phyloP scores from a whole-genome alignment of 345 rosid genomes.

The Erysimum cheiranthoides region DNA sequence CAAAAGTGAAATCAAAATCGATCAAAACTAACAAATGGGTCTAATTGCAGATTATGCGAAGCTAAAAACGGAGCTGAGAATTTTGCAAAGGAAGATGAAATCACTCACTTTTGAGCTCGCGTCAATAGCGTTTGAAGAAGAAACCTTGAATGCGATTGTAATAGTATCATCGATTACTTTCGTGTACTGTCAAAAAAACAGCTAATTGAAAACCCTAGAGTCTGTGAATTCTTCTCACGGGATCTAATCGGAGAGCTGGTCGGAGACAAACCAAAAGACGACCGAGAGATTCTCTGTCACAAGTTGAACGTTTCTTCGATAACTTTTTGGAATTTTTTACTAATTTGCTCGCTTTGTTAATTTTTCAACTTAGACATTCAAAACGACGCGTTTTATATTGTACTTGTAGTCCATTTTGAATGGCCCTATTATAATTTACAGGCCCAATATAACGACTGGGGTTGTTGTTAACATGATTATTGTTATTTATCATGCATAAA shows the following conservation, averaged over 20 bases:
- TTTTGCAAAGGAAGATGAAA: not conserved
- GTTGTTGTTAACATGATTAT: too few species aligned
- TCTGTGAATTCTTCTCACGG: not conserved
- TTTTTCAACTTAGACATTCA: not conserved
- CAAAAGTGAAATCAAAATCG: not conserved
- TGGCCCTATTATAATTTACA: not conserved
- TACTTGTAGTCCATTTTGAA: not conserved
- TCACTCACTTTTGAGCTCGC: constrained; percentile 72
- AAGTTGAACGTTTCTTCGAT: constrained; percentile 44
- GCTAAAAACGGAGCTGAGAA: not conserved
- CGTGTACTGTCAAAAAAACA: not conserved
- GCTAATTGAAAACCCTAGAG: constrained; percentile 12
- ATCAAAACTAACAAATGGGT: constrained; percentile 1
- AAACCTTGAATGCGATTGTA: constrained; percentile 91
- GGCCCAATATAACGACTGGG: not conserved
- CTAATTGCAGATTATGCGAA: not conserved
- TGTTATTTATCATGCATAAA: not conserved
- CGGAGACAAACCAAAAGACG: constrained; percentile 40
- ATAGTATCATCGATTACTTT: constrained; percentile 68
- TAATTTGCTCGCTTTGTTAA: not conserved
- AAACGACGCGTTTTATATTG: not conserved
- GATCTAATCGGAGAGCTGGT: constrained; percentile 40
- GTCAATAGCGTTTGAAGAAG: constrained; percentile 84
- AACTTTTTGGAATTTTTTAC: constrained; percentile 3
- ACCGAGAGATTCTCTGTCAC: constrained; percentile 48